Evolutionary conservation across 2,329 filamentous ascomycete genomes (phyloP).

Genomic region (Neonectria sp.): DNA sequence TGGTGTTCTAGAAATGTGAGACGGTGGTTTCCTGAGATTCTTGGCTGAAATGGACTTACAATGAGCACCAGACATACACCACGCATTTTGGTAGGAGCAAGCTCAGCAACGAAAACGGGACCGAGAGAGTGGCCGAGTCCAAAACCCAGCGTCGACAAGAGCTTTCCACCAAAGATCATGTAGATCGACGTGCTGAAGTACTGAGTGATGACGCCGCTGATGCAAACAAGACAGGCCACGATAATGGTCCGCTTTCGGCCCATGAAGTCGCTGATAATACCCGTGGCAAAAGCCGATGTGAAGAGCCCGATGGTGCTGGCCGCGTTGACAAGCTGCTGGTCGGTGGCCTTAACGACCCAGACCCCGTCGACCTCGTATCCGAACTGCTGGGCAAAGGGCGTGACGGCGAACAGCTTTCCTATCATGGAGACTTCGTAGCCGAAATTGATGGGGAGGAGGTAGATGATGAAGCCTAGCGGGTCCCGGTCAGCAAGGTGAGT

Average conservation of each 20-base stretch:
- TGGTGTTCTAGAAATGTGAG: slow-evolving; percentile 46
- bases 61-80: slow-evolving; percentile 49
- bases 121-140: slow-evolving; percentile 51
- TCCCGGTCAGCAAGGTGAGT: background rate
- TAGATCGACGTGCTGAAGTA: slow-evolving; percentile 42
- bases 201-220: slow-evolving; percentile 46
- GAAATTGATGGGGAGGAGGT: slow-evolving; percentile 50
- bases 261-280: slow-evolving; percentile 46
- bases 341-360: slow-evolving; percentile 42
- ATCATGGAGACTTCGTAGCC: slow-evolving; percentile 50
- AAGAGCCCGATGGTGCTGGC: slow-evolving; percentile 50
- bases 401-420: slow-evolving; percentile 50
- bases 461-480: slow-evolving; percentile 45
- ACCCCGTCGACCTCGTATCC: slow-evolving; percentile 37
- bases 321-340: slow-evolving; percentile 51
- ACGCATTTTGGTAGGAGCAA: slow-evolving; percentile 50
- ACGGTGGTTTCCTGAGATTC: background rate
- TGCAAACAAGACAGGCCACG: slow-evolving; percentile 41
- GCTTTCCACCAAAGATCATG: slow-evolving; percentile 50
- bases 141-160: slow-evolving; percentile 49
- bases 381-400: slow-evolving; percentile 46
- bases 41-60: slow-evolving; percentile 26
- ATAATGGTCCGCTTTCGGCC: slow-evolving; percentile 47
- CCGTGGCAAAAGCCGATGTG: slow-evolving; percentile 47
- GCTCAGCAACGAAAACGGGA: slow-evolving; percentile 52